Conservation (phyloP, 208 protist genomes). For the Leishmania amazonensis region DNA sequence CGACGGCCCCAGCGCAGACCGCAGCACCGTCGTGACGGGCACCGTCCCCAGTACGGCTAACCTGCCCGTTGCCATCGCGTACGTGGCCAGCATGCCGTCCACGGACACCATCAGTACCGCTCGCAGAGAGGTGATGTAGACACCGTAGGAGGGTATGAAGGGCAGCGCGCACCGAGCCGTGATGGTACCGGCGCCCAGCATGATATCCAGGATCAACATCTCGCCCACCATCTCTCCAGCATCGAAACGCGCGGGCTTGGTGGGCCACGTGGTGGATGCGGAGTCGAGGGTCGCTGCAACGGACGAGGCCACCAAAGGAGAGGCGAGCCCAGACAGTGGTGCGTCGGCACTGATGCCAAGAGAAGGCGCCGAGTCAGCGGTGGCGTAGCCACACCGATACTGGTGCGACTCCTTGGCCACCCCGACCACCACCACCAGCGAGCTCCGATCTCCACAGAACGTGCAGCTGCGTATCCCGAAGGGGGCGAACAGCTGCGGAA, state of each 20-base stretch:
- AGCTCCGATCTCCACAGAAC: conserved; percentile 74
- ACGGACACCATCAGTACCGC: conserved; percentile 67
- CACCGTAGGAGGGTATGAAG: conserved; percentile 72
- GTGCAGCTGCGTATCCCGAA: conserved; percentile 46
- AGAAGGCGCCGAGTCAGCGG: neutral
- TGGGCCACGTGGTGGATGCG: neutral
- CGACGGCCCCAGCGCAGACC: conserved; percentile 5
- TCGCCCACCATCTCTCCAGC: conserved; percentile 36
- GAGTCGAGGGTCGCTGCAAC: neutral
- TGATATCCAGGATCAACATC: conserved; percentile 39
- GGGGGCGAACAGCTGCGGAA: conserved; percentile 44
- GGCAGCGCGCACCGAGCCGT: conserved; percentile 68
- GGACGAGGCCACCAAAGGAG: neutral
- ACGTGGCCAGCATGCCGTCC: conserved; percentile 62
- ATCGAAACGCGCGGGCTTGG: neutral
- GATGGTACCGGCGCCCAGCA: conserved; percentile 36
- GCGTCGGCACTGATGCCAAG: neutral
- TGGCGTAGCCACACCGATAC: neutral
- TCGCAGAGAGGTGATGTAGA: conserved; percentile 56
- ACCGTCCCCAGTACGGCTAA: conserved; percentile 47
- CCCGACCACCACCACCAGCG: conserved; percentile 64
- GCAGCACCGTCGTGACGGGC: conserved; percentile 28
- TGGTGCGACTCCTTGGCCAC: conserved; percentile 46
- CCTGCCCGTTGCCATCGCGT: conserved; percentile 46
- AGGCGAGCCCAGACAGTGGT: neutral